Base-by-base conservation (phyloP, 1,284 basidiomycete species). In the Pterulicium gracile region DNA sequence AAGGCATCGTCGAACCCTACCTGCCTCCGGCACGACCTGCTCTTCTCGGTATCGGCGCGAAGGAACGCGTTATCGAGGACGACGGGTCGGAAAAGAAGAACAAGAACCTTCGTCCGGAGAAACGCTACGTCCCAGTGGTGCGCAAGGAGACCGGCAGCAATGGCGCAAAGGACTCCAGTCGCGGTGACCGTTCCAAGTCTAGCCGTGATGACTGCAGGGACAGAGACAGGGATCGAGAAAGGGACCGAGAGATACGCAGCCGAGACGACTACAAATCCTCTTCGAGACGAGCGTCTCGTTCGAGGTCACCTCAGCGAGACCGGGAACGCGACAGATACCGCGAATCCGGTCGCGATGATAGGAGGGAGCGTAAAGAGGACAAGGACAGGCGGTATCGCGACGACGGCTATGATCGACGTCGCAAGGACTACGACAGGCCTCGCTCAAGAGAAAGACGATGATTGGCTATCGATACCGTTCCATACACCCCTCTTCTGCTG, bases 11-110 rank as follows among this genome's bases (percentile, higher is more conserved):
- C 15, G 77, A 88, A 54, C 83, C 91, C 1, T 92, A 90, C 60
- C 65, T 93, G 0, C 93, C 93, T 0, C 70, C 77, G 50, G 67
- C 85, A 0, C 73, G 93, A 4, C 89, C 93, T 1, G 81, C 89
- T 0, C 64, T 96, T 7, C 67, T 96, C 3, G 93, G 93, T 0
- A 85, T 97, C 27, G 93, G 93, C 1, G 93, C 93, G 2, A 96
- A 94, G 60, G 85, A 89, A 58, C 71, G 73, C 52, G 82, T 83
- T 53, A 66, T 73, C 0, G 70, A 75, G 2, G 81, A 82, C 47
- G 81, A 83, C 48, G 81, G 79, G 24, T 74, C 69, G 47, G 67
- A 68, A 54, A 71, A 70, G 54, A 76, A 71, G 50, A 59, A 60
- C 41, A 63, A 60, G 21, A 58, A 54, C 35, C 68, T 64, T 49